Evolutionary conservation across 2,329 filamentous ascomycete genomes (phyloP).

Genomic region (Cladosporium colombiae): DNA sequence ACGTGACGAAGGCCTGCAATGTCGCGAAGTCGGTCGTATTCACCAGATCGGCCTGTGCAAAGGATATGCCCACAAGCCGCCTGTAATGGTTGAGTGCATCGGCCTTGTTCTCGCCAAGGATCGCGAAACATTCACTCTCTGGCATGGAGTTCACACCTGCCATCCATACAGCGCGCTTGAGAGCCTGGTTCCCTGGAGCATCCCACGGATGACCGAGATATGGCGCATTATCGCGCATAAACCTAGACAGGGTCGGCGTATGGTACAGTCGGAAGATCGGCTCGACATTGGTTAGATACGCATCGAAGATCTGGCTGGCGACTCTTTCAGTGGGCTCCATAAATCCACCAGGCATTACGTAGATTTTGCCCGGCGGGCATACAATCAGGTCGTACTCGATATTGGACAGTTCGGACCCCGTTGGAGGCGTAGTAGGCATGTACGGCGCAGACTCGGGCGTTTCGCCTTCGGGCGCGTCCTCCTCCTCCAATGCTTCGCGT

Average conservation of each 20-base stretch:
- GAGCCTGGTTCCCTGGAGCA: constrained; percentile 29
- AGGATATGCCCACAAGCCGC: constrained; percentile 31
- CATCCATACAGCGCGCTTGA: constrained; percentile 36
- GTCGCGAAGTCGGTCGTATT: constrained; percentile 36
- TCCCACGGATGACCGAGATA: constrained; percentile 31
- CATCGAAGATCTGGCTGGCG: constrained; percentile 30
- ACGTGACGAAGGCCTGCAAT: constrained; percentile 34
- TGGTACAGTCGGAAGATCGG: constrained; percentile 36
- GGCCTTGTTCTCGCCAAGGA: constrained; percentile 25
- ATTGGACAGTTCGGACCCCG: constrained; percentile 3
- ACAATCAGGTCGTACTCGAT: constrained; percentile 35
- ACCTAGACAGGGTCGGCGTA: constrained; percentile 28
- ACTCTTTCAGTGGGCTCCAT: constrained; percentile 7
- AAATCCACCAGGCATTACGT: constrained; percentile 34
- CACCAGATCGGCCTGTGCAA: constrained; percentile 37
- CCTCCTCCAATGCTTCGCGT: constrained; percentile 36
- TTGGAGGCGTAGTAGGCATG: neutral
- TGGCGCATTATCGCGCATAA: constrained; percentile 27
- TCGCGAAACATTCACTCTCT: constrained; percentile 32
- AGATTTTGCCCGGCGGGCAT: constrained; percentile 34
- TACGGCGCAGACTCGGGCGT: constrained; percentile 16
- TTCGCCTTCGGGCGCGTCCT: constrained; percentile 26
- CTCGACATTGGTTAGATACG: constrained; percentile 33
- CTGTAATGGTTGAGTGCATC: constrained; percentile 30
- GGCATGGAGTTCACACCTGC: constrained; percentile 35